Percentiles rank a stretch among this genome's conserved stretches.
phyloP scores from a whole-genome alignment of 2,329 filamentous ascomycete species.

The Calonectria pauciramosa region DNA sequence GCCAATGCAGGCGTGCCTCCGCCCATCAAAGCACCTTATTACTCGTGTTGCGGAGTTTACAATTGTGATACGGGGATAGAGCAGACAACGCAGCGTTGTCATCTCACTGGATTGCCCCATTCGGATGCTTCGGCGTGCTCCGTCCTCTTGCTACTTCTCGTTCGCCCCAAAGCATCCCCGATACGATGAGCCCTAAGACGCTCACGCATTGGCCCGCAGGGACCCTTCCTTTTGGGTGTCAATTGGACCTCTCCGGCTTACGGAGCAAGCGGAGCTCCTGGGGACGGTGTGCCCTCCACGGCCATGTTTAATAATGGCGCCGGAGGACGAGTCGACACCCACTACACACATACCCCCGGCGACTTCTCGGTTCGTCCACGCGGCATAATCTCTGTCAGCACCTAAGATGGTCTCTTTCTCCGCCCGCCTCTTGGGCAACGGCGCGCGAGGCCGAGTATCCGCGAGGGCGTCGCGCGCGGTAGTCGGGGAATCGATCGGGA shows the following conservation, averaged over 20 bases:
- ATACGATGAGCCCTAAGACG: background rate
- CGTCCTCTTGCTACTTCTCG: background rate
- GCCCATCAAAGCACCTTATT: background rate
- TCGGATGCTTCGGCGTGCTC: slow-evolving; percentile 11
- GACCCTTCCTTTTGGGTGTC: background rate
- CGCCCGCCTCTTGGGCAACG: background rate
- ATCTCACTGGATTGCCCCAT: background rate
- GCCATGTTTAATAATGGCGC: background rate
- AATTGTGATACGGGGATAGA: background rate
- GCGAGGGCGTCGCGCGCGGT: background rate
- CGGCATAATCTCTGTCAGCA: slow-evolving; percentile 22
- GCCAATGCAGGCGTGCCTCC: background rate
- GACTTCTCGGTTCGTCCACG: slow-evolving; percentile 9
- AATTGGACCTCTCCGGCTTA: background rate
- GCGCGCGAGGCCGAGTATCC: background rate
- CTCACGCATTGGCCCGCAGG: background rate
- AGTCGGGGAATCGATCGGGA: background rate
- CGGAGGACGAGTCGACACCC: background rate
- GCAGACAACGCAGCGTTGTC: background rate
- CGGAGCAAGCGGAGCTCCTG: background rate
- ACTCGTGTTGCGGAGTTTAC: background rate
- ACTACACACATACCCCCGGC: background rate
- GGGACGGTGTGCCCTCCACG: background rate
- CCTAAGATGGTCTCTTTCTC: background rate
- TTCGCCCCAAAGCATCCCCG: background rate